Percentiles rank a stretch among this genome's conserved stretches.
phyloP scores from a whole-genome alignment of 2,329 filamentous ascomycete species.

The Teratosphaeria zuluensis region DNA sequence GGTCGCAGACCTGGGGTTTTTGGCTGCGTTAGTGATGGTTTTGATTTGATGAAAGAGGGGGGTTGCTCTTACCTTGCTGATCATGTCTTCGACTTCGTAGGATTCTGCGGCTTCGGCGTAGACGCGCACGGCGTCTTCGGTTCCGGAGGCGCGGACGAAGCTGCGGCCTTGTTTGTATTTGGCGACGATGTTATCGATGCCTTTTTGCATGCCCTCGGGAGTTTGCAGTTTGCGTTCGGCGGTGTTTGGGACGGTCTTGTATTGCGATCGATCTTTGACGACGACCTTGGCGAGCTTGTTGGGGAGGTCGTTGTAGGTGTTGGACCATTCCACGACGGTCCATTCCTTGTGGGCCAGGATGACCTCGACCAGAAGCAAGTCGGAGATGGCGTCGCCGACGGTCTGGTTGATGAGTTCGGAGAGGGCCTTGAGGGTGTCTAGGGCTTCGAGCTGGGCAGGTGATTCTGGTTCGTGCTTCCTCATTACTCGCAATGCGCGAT shows the following conservation, averaged over 20 bases:
- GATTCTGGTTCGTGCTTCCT: slow-evolving; percentile 73
- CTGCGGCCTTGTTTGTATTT: slow-evolving; percentile 85
- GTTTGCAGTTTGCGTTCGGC: slow-evolving; percentile 80
- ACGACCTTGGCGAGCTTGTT: slow-evolving; percentile 92
- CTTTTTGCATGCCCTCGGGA: slow-evolving; percentile 67
- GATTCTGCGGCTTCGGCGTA: slow-evolving; percentile 90
- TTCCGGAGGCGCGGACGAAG: slow-evolving; percentile 88
- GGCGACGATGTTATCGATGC: slow-evolving; percentile 78
- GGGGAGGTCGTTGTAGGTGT: slow-evolving; percentile 86
- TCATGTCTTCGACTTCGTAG: slow-evolving; percentile 78
- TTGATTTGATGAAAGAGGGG: neutral
- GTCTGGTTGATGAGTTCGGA: slow-evolving; percentile 96
- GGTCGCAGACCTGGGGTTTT: neutral
- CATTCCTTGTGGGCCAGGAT: slow-evolving; percentile 93
- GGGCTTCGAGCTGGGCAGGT: slow-evolving; percentile 79
- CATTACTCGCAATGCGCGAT: slow-evolving; percentile 70
- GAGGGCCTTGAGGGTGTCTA: slow-evolving; percentile 74
- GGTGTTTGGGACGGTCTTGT: slow-evolving; percentile 67
- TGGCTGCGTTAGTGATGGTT: neutral
- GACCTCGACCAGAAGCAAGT: slow-evolving; percentile 91
- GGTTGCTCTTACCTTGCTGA: neutral
- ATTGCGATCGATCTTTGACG: slow-evolving; percentile 77
- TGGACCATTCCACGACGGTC: slow-evolving; percentile 78
- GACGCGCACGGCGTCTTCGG: slow-evolving; percentile 90
- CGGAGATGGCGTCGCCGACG: slow-evolving; percentile 88